Evolutionary conservation across 2,329 filamentous ascomycete species (phyloP), one percentile per base, ranked within the genome.

Genomic region (Pseudogymnoascus sp.): DNA sequence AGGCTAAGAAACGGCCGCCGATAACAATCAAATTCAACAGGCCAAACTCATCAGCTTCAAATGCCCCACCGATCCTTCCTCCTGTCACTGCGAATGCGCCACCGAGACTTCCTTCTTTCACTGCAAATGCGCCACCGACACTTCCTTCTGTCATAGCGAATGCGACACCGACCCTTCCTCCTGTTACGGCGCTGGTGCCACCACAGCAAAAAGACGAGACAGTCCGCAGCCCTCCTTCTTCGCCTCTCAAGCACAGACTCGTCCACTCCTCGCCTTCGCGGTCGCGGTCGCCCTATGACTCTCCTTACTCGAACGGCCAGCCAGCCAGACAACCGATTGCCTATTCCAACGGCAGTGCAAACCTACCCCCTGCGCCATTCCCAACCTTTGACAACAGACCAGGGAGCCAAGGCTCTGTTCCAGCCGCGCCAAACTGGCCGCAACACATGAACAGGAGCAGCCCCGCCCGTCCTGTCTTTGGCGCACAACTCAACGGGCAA

Each of bases 1-100:
- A 67, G 65, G 84, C 84, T 40, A 89, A 88, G 70, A 79, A 86
- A 56, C 85, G 84, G 40, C 77, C 78, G 16, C 73, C 77, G 8
- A 82, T 85, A 70, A 84, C 82, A 69, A 72, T 86, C 64, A 85
- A 83, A 70, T 71, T 83, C 28, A 78, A 67, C 68, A 78, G 80
- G 59, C 73, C 84, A 62, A 79, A 77, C 33, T 75, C 78, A 23
- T 80, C 81, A 14, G 73, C 77, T 8, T 82, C 80, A 74, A 38
- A 65, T 69, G 23, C 47, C 67, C 28, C 63, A 69, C 59, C 59
- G 10, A 31, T 33, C 8, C 33, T 42, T 16, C 33, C 59, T n/a
- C 33, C 59, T 12, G n/a, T 38, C 59, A 33, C 16, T 2, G 23
- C 35, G 4, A 12, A 38, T 2, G 16, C n/a, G 31, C 56, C 37